Evolutionary conservation across 108 stramenopile species (phyloP).

Genomic region (Nitzschia sp.): DNA sequence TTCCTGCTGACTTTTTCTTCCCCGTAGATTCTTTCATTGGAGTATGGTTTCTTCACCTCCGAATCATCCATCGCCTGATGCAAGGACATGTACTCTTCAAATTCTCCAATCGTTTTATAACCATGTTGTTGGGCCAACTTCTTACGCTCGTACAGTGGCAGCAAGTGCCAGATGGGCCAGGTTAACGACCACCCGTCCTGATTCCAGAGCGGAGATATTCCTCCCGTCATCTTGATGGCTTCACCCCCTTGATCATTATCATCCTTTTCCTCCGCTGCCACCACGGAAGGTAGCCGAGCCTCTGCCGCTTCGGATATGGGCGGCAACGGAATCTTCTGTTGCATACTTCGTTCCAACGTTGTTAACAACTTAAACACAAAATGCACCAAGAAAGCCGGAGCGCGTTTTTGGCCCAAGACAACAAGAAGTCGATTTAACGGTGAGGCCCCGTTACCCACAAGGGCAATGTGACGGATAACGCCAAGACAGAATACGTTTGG

Average conservation of each 20-base stretch:
- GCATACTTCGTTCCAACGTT: background rate
- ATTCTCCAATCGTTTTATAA: conserved; percentile 80
- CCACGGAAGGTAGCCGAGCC: background rate
- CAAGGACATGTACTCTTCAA: conserved; percentile 65
- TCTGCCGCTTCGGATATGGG: conserved; percentile 1
- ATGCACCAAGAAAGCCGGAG: too few species aligned
- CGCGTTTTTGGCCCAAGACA: too few species aligned
- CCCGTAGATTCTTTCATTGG: conserved; percentile 19
- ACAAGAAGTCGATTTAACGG: too few species aligned
- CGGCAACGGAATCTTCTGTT: background rate
- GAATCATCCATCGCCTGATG: conserved; percentile 37
- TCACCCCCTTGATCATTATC: conserved; percentile 1
- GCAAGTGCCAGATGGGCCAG: conserved; percentile 87
- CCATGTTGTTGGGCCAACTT: conserved; percentile 69
- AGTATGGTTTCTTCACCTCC: conserved; percentile 25
- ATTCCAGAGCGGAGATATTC: conserved; percentile 29
- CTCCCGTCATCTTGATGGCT: background rate
- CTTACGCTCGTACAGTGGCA: conserved; percentile 68
- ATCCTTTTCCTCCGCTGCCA: background rate
- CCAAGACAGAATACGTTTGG: too few species aligned
- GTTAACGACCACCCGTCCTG: conserved; percentile 69
- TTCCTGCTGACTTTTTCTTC: background rate
- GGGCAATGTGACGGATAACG: too few species aligned
- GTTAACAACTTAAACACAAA: too few species aligned
- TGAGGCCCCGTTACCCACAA: too few species aligned